Percentiles rank a stretch among this genome's conserved stretches.
Conservation (phyloP, 164 flowering plant species). For the Magnolia officinalis region DNA sequence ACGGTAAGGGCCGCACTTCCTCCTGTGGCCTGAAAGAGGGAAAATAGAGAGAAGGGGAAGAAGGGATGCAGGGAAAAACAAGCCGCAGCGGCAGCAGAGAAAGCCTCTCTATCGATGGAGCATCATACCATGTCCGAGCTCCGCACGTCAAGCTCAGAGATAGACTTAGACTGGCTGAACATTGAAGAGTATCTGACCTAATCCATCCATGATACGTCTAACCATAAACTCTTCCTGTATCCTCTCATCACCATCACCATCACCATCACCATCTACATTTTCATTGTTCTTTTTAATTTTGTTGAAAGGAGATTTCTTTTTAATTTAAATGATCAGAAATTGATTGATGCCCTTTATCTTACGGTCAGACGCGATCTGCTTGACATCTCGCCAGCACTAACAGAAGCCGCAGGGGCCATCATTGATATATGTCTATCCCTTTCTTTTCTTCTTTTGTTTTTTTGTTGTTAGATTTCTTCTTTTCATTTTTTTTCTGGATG, state of each 20-base stretch:
- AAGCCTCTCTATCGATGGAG: background rate
- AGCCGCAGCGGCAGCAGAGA: background rate
- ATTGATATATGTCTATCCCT: constrained; percentile 59
- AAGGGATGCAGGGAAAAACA: too few species aligned
- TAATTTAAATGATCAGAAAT: too few species aligned
- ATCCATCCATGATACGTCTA: constrained; percentile 53
- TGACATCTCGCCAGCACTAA: constrained; percentile 79
- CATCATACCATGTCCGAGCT: background rate
- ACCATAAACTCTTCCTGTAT: constrained; percentile 73
- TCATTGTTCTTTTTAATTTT: background rate
- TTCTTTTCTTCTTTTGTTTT: too few species aligned
- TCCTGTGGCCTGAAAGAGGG: too few species aligned
- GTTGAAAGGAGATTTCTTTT: too few species aligned
- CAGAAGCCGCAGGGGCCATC: constrained; percentile 94
- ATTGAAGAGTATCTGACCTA: constrained; percentile 79
- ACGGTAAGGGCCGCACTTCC: too few species aligned
- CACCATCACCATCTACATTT: background rate
- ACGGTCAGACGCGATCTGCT: constrained; percentile 73
- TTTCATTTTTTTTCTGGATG: too few species aligned
- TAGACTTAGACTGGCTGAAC: constrained; percentile 83
- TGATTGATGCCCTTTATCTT: background rate
- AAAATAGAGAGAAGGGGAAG: too few species aligned
- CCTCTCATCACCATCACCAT: background rate
- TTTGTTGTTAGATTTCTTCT: too few species aligned
- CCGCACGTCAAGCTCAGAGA: constrained; percentile 40